Evolutionary conservation across 2,329 filamentous ascomycete genomes (phyloP).

Genomic region (Aureobasidium sp.): DNA sequence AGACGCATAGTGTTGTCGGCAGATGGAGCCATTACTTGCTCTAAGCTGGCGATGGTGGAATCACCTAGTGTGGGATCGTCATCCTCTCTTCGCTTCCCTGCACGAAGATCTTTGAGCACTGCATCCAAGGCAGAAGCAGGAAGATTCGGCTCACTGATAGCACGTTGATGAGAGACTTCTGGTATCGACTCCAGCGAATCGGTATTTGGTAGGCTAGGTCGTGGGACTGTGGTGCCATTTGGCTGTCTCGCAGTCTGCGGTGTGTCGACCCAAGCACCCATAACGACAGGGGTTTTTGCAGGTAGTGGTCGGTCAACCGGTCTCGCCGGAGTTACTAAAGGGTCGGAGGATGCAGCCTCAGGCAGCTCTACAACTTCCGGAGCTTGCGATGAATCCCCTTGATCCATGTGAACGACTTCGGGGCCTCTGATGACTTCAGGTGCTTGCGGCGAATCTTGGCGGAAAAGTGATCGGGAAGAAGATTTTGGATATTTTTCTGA

Average conservation of each 20-base stretch:
- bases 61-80: slow-evolving; percentile 35
- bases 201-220: not conserved
- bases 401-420: not conserved
- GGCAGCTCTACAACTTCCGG: slow-evolving; percentile 14
- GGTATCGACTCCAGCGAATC: not conserved
- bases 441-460: slow-evolving; percentile 2
- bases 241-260: slow-evolving; percentile 22
- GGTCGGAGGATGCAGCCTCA: not conserved
- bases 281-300: slow-evolving; percentile 40
- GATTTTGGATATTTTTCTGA: slow-evolving; percentile 6
- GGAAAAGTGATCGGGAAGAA: not conserved
- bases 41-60: slow-evolving; percentile 42
- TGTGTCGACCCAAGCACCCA: slow-evolving; percentile 44
- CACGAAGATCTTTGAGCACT: slow-evolving; percentile 36
- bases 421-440: slow-evolving; percentile 6
- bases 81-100: slow-evolving; percentile 28
- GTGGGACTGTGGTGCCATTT: not conserved
- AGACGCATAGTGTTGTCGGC: slow-evolving; percentile 22
- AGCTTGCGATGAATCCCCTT: slow-evolving; percentile 16
- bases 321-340: slow-evolving; percentile 1
- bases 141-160: slow-evolving; percentile 1
- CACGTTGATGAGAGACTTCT: not conserved
- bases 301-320: slow-evolving; percentile 2
- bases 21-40: slow-evolving; percentile 36
- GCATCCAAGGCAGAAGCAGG: slow-evolving; percentile 19